Evolutionary conservation across 257 asterid species (phyloP), one percentile per base, ranked within the genome.

Genomic region (Verbena officinalis): DNA sequence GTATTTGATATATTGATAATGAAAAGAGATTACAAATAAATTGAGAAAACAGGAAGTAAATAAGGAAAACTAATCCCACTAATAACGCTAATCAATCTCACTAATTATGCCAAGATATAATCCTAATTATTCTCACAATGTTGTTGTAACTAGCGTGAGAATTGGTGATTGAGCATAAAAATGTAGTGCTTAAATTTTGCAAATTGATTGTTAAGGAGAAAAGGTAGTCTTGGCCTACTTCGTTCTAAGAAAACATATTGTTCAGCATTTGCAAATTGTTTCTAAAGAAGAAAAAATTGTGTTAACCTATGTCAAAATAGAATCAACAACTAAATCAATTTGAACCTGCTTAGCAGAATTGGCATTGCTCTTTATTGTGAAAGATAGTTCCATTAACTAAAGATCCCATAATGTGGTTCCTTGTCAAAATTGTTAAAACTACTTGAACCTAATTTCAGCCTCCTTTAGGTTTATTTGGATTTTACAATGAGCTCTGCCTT

Each of bases 81-180:
- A n/a, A n/a, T n/a, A n/a, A n/a, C n/a, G n/a, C n/a, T n/a, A n/a
- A n/a, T n/a, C n/a, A n/a, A n/a, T n/a, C n/a, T n/a, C n/a, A n/a
- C n/a, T n/a, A n/a, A n/a, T n/a, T n/a, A n/a, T n/a, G n/a, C n/a
- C n/a, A n/a, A n/a, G n/a, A n/a, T n/a, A n/a, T n/a, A n/a, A n/a
- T n/a, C n/a, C n/a, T 27, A 5, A 27, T 27, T 2, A 27, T 27
- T 27, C 5, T 27, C 33, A 2, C 5, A 5, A 27, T 27, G 69
- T 71, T 42, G 70, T 57, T 34, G 51, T 33, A 60, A 49, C 21
- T 68, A 24, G 33, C 76, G 24, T 45, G 53, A 52, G 48, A 9
- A 2, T 33, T 60, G 55, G 19, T 59, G 53, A 46, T 58, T 65
- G 5, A 48, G 50, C 27, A 38, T 34, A 44, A 15, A 52, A 36